Base-by-base conservation (phyloP, 331 rosid species). In the Prunus yedoensis region DNA sequence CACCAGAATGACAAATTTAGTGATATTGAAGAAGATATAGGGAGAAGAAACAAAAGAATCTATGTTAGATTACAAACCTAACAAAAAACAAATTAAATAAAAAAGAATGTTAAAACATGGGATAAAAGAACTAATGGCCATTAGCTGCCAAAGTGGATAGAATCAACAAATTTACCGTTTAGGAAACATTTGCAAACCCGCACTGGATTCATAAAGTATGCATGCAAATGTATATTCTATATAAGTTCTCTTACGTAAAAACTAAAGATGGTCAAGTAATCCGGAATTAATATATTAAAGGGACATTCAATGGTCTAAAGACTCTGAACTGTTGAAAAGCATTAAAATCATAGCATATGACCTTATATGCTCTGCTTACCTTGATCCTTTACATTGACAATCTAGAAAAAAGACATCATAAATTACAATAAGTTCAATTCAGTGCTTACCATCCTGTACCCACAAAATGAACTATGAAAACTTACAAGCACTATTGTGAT, bases 221-320 rank as follows among this genome's bases (percentile, higher is more conserved):
- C 13, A 10, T 47, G 4, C 10, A 14, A 66, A 41, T 65, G 0
- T 49, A 18, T 21, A 32, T 17, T 53, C 64, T 14, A 18, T 51
- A 18, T 70, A 28, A 5, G 49, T 70, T 32, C n/a, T 21, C n/a
- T 65, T 65, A 38, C 50, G 4, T 38, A 38, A 65, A 41, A 54
- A 54, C 20, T 71, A 27, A 21, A 21, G 38, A 41, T 71, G 75
- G 21, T 56, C 53, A 38, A 53, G 30, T 52, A 35, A 70, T 63
- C 63, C 14, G 6, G 28, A 30, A 12, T 70, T 35, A 9, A 17
- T n/a, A 4, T 56, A 71, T 15, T 2, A 30, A 35, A 38, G 4
- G 8, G 1, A 65, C 28, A 65, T 35, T 18, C 16, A 70, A 71
- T 35, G 65, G 10, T 16, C 56, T 20, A 58, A 20, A 18, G 13